Evolutionary conservation across 2,329 filamentous ascomycete species (phyloP).

Genomic region (Phyllosticta citriasiana): DNA sequence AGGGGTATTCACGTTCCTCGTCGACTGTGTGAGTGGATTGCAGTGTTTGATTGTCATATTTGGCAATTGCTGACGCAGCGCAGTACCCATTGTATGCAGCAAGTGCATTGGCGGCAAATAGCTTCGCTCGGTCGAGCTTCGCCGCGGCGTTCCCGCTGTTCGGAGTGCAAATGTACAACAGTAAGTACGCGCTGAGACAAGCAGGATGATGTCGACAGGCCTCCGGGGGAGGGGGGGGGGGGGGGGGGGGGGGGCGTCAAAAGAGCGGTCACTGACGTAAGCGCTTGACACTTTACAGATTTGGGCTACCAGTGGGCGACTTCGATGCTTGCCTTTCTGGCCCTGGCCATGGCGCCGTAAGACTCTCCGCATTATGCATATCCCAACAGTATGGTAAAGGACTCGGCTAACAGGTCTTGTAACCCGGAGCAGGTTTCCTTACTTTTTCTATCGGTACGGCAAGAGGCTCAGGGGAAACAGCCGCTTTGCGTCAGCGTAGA

Average conservation of each 20-base stretch:
- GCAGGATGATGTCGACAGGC: constrained; percentile 9
- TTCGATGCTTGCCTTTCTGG: constrained; percentile 37
- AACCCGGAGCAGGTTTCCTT: constrained; percentile 28
- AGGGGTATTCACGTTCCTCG: constrained; percentile 81
- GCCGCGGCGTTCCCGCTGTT: constrained; percentile 39
- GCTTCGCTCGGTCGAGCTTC: constrained; percentile 39
- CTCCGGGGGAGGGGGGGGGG: no score
- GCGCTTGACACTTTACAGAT: constrained; percentile 20
- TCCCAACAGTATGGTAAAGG: constrained; percentile 18
- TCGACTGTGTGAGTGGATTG: constrained; percentile 43
- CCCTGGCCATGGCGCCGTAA: constrained; percentile 40
- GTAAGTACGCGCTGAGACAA: constrained; percentile 27
- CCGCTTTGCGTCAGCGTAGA: constrained; percentile 34
- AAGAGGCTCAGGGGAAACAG: constrained; percentile 38
- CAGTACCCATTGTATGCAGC: constrained; percentile 42
- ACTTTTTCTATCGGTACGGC: constrained; percentile 41
- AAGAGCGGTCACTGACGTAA: constrained; percentile 37
- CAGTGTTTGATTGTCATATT: constrained; percentile 17
- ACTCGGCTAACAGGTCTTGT: constrained; percentile 22
- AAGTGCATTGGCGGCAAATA: constrained; percentile 40
- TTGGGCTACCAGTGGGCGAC: constrained; percentile 43
- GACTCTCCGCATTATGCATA: constrained; percentile 10
- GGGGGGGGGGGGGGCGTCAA: constrained; percentile 12
- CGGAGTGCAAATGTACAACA: constrained; percentile 43
- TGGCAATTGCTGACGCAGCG: constrained; percentile 13